Conservation (phyloP, 2,329 filamentous ascomycete genomes). For the Albophoma yamanashiensis region DNA sequence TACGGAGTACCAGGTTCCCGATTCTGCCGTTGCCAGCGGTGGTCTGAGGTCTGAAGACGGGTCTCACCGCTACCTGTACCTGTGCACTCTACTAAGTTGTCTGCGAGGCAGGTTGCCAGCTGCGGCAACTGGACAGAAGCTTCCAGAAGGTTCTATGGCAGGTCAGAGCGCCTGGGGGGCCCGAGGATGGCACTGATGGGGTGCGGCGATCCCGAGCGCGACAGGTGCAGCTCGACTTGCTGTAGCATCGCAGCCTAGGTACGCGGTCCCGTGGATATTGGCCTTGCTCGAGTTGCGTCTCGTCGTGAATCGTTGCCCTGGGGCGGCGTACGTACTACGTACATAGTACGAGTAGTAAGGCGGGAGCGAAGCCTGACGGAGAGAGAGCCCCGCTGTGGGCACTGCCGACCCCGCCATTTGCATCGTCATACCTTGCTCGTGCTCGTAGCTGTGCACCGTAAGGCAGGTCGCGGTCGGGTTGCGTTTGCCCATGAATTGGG, state of each 20-base stretch:
- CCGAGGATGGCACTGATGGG: neutral
- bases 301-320: neutral
- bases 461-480: neutral
- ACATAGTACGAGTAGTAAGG: too few relatives aligned
- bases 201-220: neutral
- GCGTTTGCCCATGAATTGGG: too few relatives aligned
- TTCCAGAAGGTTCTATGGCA: slow-evolving; percentile 20
- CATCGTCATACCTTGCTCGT: neutral
- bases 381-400: neutral
- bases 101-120: too few relatives aligned
- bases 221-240: neutral
- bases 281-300: neutral
- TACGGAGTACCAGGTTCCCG: too few relatives aligned
- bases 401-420: neutral
- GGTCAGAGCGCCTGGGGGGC: neutral
- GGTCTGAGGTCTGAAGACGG: neutral
- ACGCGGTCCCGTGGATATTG: neutral
- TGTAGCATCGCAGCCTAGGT: neutral
- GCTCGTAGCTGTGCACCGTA: too few relatives aligned
- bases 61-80: neutral
- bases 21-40: neutral
- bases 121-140: slow-evolving; percentile 10
- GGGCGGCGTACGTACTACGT: too few relatives aligned
- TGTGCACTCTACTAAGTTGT: too few relatives aligned
- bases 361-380: neutral